Base-by-base conservation (phyloP, 2,329 filamentous ascomycete genomes). In the Ophiocordyceps camponoti-leonardi region DNA sequence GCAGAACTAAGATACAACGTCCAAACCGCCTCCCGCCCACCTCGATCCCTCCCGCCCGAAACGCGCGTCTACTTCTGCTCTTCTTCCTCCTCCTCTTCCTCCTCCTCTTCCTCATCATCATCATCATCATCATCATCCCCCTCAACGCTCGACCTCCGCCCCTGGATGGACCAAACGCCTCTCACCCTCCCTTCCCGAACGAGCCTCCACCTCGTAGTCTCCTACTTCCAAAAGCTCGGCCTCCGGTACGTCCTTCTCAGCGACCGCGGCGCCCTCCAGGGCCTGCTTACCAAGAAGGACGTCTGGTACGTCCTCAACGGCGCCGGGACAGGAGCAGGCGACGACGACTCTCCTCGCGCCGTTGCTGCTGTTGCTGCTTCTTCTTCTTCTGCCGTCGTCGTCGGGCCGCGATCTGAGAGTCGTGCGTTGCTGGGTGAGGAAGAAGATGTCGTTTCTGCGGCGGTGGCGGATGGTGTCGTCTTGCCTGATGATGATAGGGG, bases 111-210 rank as follows among this genome's bases (percentile, higher is more conserved):
- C 90, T 45, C 81, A 83, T 1, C 86, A 94, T 55, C 83, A n/a
- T 6, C 83, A 88, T 56, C 81, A 84, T 2, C 78, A 90, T 45
- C 81, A 83, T 1, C 86, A 94, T 55, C 83, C 85, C 1, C 69
- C 73, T 73, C 77, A 16, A 87, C 82, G 1, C 77, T 98, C 37
- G 92, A 98, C 63, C 72, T 98, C 12, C 73, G 90, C 8, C 88
- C 88, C 2, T 98, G 92, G 92, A 95, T 98, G 87, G 92, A 98
- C 61, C 90, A 95, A 62, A 98, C 92, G 0, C 92, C 92, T 1
- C 83, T 98, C 42, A 96, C 92, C 1, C 71, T 96, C 18, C 84
- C 86, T 40, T 79, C 78, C 20, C 76, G 79, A 50, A 79, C 80
- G 16, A 81, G 73, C 48, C 77, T 98, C 49, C 80, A 88, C 58